Base-by-base conservation (phyloP, 108 stramenopile genomes). In the Skeletonema marinoi region DNA sequence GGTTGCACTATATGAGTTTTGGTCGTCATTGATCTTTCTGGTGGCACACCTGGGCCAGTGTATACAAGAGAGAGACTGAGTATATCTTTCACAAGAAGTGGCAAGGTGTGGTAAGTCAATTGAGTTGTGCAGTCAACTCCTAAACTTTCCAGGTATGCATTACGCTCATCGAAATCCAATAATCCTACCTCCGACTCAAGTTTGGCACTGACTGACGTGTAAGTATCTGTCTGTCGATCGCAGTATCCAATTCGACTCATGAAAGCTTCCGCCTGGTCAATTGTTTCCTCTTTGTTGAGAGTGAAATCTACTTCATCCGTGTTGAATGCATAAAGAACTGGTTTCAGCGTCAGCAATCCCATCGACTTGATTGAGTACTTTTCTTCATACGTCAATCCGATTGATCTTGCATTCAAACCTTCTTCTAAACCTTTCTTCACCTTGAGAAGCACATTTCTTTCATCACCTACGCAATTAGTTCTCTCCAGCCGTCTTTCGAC, bases 321-420 rank as follows among this genome's bases (percentile, higher is more conserved):
- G 71, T 98, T 98, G 71, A 93, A 92, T 12, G 96, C 95, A 72
- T 95, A 96, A 31, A 98, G 87, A 3, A 92, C 83, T 9, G 91
- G 92, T 73, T 96, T 98, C n/a, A 84, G 66, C 3, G 95, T 92
- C 33, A 98, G 68, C 33, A 98, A 84, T 3, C 91, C 90, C 78
- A 95, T 90, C 14, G 78, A 71, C 73, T 83, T 83, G 65, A 95
- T 88, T 4, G 68, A 56, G 68, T 67, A 59, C 51, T 65, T 36
- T 74, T 88, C 88, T 2, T 81, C 77, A 0, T 64, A 41, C 0
- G 86, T 65, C 60, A 96, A 84, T 11, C 74, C 84, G 0, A 88
- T 81, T 6, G 78, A 70, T 72, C 93, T 72, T 51, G 90, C 94
- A 1, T 93, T 94, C 35, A 78, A 32, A 2, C 94, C 94, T 36